Evolutionary conservation across 345 rosid species (phyloP), one percentile per base, ranked within the genome.

Genomic region (Chamaenerion angustifolium): DNA sequence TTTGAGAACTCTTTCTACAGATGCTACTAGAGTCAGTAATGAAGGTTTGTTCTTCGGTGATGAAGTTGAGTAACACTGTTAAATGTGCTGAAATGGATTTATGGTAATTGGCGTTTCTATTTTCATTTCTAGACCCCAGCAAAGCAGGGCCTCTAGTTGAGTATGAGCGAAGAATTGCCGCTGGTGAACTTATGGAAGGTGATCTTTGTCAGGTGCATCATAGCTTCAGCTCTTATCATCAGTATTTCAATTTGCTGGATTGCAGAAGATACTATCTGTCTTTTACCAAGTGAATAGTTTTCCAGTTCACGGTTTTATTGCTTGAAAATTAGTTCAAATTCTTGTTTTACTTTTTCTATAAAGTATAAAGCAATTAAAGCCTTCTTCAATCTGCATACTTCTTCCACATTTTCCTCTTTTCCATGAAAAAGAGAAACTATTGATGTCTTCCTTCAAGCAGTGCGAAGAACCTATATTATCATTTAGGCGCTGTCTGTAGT

Each of bases 131-230:
- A 83, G 96, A 80, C 54, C 67, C 46, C 55, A 68, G 48, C 21
- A 66, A 59, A 64, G 83, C 64, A 31, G 98, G 98, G 37, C 98
- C 98, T 0, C 75, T 82, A 18, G 79, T 84, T 43, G 98, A 87
- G 81, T 92, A 92, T 58, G 84, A 84, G 50, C 73, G 84, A 64
- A 68, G 95, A 66, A 82, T 88, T 60, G 76, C 69, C 43, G 73
- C 69, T 0, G 80, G 96, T 48, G 96, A 92, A 23, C 96, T 92
- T 42, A 48, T 77, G 62, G 95, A 82, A 68, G 96, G 96, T 49
- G 98, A 92, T 66, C 53, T 52, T 44, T 82, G 90, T 66, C 96
- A 87, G 83, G 98, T 92, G 66, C 18, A 50, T 16, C 6, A 12
- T 10, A 14, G 15, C 18, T 50, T 19, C 54, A 27, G 12, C 40